Percentiles rank a stretch among this genome's conserved stretches.
phyloP scores from a whole-genome alignment of 345 rosid genomes.

The Pugionium dolabratum region DNA sequence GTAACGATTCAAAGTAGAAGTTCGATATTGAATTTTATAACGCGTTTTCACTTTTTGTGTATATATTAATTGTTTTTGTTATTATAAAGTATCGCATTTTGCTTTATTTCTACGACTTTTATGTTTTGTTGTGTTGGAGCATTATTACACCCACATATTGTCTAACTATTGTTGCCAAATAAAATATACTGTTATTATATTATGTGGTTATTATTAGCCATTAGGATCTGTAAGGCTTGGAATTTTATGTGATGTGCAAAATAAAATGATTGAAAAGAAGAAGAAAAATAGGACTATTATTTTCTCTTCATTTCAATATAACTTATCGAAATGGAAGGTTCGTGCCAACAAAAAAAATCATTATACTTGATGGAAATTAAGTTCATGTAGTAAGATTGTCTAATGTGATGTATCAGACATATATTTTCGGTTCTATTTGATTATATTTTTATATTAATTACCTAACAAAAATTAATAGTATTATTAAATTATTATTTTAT shows the following conservation, averaged over 20 bases:
- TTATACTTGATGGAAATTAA: slow-evolving; percentile 3
- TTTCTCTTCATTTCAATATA: not conserved
- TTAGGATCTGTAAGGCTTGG: slow-evolving; percentile 18
- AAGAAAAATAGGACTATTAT: not conserved
- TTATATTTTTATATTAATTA: no score
- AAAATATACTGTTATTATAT: not conserved
- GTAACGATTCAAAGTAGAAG: slow-evolving; percentile 26
- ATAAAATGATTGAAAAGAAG: not conserved
- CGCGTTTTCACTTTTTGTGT: slow-evolving; percentile 16
- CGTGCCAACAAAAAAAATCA: not conserved
- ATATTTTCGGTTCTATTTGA: no score
- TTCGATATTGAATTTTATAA: not conserved
- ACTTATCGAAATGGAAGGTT: slow-evolving; percentile 2
- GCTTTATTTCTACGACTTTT: slow-evolving; percentile 26
- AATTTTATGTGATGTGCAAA: not conserved
- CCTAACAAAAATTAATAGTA: no score
- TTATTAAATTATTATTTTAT: no score
- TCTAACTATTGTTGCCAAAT: slow-evolving; percentile 6
- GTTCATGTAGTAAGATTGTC: not conserved
- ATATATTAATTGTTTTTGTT: slow-evolving; percentile 4
- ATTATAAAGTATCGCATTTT: not conserved
- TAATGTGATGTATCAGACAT: no score
- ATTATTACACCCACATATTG: slow-evolving; percentile 23
- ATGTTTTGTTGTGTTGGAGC: slow-evolving; percentile 10
- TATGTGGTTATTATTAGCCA: slow-evolving; percentile 2